A percentile compares a stretch with the other conserved stretches of the same genome.
phyloP scores from a whole-genome alignment of 2,329 filamentous ascomycete genomes.

The Rhexocercosporidium sp. region DNA sequence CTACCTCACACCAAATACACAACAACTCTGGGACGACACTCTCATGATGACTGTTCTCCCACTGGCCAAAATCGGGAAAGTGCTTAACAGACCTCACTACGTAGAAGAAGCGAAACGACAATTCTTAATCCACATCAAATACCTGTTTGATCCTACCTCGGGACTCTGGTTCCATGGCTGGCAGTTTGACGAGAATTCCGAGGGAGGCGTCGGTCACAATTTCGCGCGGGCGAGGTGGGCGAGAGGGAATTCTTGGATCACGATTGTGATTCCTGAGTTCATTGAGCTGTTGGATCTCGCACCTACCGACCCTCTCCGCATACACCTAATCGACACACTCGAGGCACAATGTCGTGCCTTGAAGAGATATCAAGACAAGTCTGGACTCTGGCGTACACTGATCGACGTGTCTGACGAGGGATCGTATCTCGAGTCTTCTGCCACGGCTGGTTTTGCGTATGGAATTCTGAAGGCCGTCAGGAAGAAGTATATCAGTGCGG shows the following conservation, averaged over 20 bases:
- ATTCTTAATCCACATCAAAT: conserved; percentile 79
- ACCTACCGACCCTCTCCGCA: conserved; percentile 55
- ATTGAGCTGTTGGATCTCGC: conserved; percentile 72
- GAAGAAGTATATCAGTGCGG: conserved; percentile 69
- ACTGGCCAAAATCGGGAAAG: conserved; percentile 71
- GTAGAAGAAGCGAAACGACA: conserved; percentile 79
- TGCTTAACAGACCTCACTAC: conserved; percentile 73
- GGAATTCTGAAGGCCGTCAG: conserved; percentile 76
- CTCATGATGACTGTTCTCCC: conserved; percentile 88
- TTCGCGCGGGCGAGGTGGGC: conserved; percentile 64
- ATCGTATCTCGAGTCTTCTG: conserved; percentile 77
- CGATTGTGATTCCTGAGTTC: conserved; percentile 81
- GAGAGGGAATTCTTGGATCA: conserved; percentile 74
- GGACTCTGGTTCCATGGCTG: conserved; percentile 82
- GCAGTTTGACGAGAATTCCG: conserved; percentile 65
- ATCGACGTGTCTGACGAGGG: conserved; percentile 71
- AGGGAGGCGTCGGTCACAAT: conserved; percentile 54
- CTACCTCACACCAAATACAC: conserved; percentile 68
- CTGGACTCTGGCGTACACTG: conserved; percentile 76
- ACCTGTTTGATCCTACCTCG: conserved; percentile 73
- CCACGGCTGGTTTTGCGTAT: conserved; percentile 81
- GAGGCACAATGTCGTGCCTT: conserved; percentile 73
- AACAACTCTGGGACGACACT: conserved; percentile 85
- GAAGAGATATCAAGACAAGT: conserved; percentile 60
- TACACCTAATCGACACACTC: conserved; percentile 65